A percentile compares a stretch with the other conserved stretches of the same genome.
Conservation (phyloP, 139 green algal species). For the Chlorella sp. region DNA sequence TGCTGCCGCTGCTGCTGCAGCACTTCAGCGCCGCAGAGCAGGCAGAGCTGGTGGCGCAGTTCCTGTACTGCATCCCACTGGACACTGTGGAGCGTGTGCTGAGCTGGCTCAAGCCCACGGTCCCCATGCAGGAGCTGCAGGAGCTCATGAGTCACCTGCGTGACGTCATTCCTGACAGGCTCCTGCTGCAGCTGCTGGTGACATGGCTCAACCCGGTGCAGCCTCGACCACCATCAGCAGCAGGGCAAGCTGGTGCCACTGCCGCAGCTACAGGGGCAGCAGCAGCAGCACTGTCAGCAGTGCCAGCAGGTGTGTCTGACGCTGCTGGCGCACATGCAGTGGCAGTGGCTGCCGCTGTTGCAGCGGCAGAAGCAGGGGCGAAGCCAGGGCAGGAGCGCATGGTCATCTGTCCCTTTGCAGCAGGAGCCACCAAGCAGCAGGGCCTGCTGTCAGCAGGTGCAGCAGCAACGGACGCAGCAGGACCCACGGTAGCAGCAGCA, state of each 20-base stretch:
- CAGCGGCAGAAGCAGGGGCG: too few relatives aligned
- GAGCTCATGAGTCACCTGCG: slow-evolving; percentile 41
- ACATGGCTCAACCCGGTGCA: slow-evolving; percentile 72
- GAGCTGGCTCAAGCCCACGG: slow-evolving; percentile 64
- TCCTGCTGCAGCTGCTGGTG: slow-evolving; percentile 72
- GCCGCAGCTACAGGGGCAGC: too few relatives aligned
- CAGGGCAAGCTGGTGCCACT: too few relatives aligned
- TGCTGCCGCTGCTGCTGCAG: slow-evolving; percentile 86
- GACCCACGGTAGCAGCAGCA: neutral
- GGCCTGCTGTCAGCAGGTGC: too few relatives aligned
- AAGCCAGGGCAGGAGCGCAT: too few relatives aligned
- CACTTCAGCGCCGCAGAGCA: slow-evolving; percentile 82
- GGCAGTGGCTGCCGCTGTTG: too few relatives aligned
- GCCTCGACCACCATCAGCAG: too few relatives aligned
- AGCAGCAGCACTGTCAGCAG: slow-evolving; percentile 1
- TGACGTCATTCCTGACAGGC: slow-evolving; percentile 58
- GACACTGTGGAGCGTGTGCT: slow-evolving; percentile 69
- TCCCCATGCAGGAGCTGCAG: slow-evolving; percentile 22
- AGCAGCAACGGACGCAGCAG: slow-evolving; percentile 1
- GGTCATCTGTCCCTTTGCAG: too few relatives aligned
- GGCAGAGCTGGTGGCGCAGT: slow-evolving; percentile 84
- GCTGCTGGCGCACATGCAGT: too few relatives aligned
- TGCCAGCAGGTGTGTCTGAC: too few relatives aligned
- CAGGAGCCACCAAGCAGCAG: too few relatives aligned
- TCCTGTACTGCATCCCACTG: slow-evolving; percentile 95